Percentiles rank a stretch among this genome's conserved stretches.
These are phyloP conservation scores for Erythrophleum fordii DNA, from an alignment of 306 rosid species.

Conservation along the genomic window DNA sequence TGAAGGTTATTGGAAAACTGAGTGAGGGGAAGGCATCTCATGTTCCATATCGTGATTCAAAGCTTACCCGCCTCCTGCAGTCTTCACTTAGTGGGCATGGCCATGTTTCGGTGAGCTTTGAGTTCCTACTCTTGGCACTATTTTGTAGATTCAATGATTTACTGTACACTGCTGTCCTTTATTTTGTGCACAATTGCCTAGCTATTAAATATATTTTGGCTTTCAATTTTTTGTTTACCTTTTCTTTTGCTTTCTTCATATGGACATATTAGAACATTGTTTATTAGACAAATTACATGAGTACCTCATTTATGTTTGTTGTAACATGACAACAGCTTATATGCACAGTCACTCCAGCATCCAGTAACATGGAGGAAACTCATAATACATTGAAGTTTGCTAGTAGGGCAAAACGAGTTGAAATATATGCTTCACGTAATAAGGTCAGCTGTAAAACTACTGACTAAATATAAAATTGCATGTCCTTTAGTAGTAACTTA, in stretches of 20 bases:
- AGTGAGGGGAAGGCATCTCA: constrained; percentile 99
- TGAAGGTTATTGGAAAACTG: constrained; percentile 94
- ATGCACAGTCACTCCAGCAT: constrained; percentile 98
- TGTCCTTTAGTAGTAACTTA: constrained; percentile 7
- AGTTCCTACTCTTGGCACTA: constrained; percentile 27
- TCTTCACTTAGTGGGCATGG: constrained; percentile 96
- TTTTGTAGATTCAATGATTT: constrained; percentile 24
- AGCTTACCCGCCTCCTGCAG: constrained; percentile 98
- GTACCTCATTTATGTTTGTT: constrained; percentile 37
- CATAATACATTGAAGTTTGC: constrained; percentile 99
- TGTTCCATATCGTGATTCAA: constrained; percentile 98
- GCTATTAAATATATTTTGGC: constrained; percentile 17
- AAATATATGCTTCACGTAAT: constrained; percentile 94
- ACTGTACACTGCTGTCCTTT: constrained; percentile 21
- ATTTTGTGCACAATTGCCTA: constrained; percentile 1
- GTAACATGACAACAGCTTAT: constrained; percentile 69
- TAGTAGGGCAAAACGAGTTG: constrained; percentile 96
- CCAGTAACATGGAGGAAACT: constrained; percentile 99
- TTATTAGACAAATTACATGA: constrained; percentile 11
- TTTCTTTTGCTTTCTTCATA: constrained; percentile 17
- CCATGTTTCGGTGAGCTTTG: constrained; percentile 93
- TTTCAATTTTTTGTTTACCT: background rate
- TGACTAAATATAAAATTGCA: constrained; percentile 18
- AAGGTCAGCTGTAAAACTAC: constrained; percentile 58
- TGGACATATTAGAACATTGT: constrained; percentile 5